Conservation (phyloP, 176 grass and related monocot species). For the Pharus latifolius region DNA sequence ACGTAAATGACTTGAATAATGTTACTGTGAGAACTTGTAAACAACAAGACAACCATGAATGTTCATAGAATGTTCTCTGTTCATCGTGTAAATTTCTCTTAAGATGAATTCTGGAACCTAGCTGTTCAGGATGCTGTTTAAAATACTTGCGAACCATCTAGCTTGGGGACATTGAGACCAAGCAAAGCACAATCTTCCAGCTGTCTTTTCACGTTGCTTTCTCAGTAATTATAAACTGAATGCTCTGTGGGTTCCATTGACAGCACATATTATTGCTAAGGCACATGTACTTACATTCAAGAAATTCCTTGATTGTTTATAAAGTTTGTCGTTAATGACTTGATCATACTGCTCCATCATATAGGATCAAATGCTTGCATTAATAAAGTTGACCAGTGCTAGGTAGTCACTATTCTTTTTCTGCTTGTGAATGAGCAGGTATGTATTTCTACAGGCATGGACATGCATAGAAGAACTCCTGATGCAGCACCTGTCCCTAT, state of each 20-base stretch:
- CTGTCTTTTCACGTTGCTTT: not conserved
- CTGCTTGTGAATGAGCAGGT: not conserved
- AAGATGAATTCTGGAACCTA: not conserved
- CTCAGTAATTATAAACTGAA: not conserved
- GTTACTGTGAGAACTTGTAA: not conserved
- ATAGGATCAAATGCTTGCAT: not conserved
- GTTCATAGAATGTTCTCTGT: not conserved
- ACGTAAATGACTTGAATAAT: not conserved
- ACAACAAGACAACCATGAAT: not conserved
- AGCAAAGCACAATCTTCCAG: not conserved
- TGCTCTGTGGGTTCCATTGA: not conserved
- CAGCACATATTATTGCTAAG: not conserved
- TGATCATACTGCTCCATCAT: not conserved
- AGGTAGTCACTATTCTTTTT: not conserved
- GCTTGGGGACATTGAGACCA: not conserved
- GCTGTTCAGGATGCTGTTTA: not conserved
- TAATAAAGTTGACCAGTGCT: not conserved
- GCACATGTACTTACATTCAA: not conserved
- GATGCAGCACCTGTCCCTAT: not conserved
- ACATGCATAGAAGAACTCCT: not conserved
- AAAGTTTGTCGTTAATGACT: not conserved
- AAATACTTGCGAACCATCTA: not conserved
- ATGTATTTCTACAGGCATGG: slow-evolving; percentile 3
- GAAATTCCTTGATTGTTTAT: not conserved
- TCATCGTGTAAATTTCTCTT: not conserved